These are phyloP conservation scores for Fusarium subglutinans DNA, from an alignment of 2,329 filamentous ascomycete genomes.

Conservation along the genomic window DNA sequence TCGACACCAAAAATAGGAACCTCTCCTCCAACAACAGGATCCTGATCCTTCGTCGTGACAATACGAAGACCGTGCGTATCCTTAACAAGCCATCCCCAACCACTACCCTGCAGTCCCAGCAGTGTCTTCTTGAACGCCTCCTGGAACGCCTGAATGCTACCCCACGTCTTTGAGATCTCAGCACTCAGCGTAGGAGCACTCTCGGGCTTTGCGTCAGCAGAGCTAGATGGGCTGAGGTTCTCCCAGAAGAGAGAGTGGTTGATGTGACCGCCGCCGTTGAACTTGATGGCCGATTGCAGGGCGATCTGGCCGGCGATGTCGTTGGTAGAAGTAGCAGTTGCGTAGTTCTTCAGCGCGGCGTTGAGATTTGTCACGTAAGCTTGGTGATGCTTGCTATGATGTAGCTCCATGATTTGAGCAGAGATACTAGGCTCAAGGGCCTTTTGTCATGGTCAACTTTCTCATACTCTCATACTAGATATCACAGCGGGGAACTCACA, in stretches of 20 bases:
- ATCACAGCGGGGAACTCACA: constrained; percentile 56
- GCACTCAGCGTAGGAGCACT: constrained; percentile 66
- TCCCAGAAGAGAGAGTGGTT: constrained; percentile 96
- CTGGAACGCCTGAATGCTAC: constrained; percentile 72
- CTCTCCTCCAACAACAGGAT: constrained; percentile 72
- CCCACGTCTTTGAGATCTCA: constrained; percentile 73
- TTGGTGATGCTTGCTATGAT: constrained; percentile 82
- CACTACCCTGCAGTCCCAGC: constrained; percentile 80
- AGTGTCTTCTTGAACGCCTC: constrained; percentile 72
- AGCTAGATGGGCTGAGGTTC: constrained; percentile 73
- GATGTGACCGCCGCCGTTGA: constrained; percentile 91
- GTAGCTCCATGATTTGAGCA: constrained; percentile 81
- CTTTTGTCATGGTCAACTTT: constrained; percentile 49
- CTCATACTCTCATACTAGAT: no score
- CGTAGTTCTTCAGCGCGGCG: constrained; percentile 68
- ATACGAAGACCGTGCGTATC: constrained; percentile 71
- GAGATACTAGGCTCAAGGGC: constrained; percentile 80
- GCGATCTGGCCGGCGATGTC: constrained; percentile 72
- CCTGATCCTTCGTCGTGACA: constrained; percentile 86
- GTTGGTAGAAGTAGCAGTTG: constrained; percentile 61
- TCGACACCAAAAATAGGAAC: constrained; percentile 82
- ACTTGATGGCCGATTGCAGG: constrained; percentile 78
- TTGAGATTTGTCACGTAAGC: constrained; percentile 82
- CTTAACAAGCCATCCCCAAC: constrained; percentile 88
- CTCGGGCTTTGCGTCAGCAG: constrained; percentile 64